These are phyloP conservation scores for Amorphotheca resinae DNA, from an alignment of 495 filamentous ascomycete species.

Conservation along the genomic window DNA sequence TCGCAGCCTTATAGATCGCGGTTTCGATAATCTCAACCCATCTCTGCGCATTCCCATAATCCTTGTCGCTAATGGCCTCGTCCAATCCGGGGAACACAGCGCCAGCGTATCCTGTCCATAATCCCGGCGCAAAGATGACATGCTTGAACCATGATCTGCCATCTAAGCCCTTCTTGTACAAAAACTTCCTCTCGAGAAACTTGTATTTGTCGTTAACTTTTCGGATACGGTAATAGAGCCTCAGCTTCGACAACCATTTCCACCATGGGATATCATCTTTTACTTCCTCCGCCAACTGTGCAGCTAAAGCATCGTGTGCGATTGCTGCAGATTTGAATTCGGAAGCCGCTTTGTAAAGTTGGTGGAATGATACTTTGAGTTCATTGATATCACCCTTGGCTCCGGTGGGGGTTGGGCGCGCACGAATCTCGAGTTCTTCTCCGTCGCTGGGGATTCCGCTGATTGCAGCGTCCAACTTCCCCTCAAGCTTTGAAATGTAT, in stretches of 20 bases:
- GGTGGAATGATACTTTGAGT: conserved; percentile 34
- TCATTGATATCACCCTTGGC: conserved; percentile 42
- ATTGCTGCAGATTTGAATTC: conserved; percentile 45
- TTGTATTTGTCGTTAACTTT: conserved; percentile 59
- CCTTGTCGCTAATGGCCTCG: conserved; percentile 65
- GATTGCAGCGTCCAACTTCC: conserved; percentile 36
- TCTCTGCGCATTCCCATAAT: conserved; percentile 59
- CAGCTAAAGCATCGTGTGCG: conserved; percentile 47
- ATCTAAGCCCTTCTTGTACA: conserved; percentile 70
- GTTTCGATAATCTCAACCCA: conserved; percentile 73
- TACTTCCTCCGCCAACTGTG: conserved; percentile 50
- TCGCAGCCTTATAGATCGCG: conserved; percentile 49
- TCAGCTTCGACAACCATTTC: conserved; percentile 56
- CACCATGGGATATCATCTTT: conserved; percentile 68
- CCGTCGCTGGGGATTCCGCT: conserved; percentile 26
- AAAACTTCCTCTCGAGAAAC: conserved; percentile 66
- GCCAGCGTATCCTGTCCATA: conserved; percentile 84
- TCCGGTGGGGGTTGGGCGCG: conserved; percentile 20
- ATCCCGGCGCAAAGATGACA: conserved; percentile 73
- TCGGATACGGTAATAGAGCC: conserved; percentile 49
- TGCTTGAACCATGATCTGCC: conserved; percentile 89
- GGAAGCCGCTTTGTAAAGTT: conserved; percentile 32
- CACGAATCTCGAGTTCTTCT: conserved; percentile 38
- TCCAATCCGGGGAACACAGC: conserved; percentile 72
- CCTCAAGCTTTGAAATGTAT: conserved; percentile 57